Conservation (phyloP, 495 filamentous ascomycete genomes). For the Copromyces sp. region DNA sequence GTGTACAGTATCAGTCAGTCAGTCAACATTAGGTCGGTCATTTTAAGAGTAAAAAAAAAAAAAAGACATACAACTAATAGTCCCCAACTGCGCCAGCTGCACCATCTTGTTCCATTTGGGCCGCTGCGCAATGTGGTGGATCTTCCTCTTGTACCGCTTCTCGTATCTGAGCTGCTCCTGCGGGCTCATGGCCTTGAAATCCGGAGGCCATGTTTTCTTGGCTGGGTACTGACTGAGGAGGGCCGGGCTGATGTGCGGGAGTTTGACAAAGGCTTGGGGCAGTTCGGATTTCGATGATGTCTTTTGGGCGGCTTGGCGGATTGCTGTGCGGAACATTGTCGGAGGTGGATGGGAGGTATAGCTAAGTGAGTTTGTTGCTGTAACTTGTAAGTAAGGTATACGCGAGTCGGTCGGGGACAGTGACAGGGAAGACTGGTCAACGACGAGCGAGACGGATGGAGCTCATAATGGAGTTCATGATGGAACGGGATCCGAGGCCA, state of each 20-base stretch:
- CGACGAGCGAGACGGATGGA: background rate
- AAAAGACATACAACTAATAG: constrained; percentile 52
- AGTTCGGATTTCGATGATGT: background rate
- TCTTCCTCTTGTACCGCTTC: constrained; percentile 58
- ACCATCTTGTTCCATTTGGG: constrained; percentile 66
- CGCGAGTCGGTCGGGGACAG: no score
- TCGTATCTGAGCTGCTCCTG: constrained; percentile 85
- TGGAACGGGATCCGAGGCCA: background rate
- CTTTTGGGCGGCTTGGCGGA: background rate
- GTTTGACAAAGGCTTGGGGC: background rate
- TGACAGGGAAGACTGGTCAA: background rate
- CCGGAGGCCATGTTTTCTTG: constrained; percentile 87
- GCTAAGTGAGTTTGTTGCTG: no score
- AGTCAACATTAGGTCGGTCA: no score
- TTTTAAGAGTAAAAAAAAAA: no score
- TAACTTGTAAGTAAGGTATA: no score
- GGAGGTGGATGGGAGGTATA: background rate
- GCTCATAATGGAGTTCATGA: background rate
- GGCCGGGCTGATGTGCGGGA: constrained; percentile 22
- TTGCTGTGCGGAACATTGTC: background rate
- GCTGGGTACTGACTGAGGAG: constrained; percentile 48
- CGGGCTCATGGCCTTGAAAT: constrained; percentile 66
- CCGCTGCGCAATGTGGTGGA: constrained; percentile 60
- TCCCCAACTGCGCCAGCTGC: constrained; percentile 57
- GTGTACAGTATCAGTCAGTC: background rate